A percentile compares a stretch with the other conserved stretches of the same genome.
phyloP scores from a whole-genome alignment of 2,329 filamentous ascomycete species.

The Ophiocordyceps australis region DNA sequence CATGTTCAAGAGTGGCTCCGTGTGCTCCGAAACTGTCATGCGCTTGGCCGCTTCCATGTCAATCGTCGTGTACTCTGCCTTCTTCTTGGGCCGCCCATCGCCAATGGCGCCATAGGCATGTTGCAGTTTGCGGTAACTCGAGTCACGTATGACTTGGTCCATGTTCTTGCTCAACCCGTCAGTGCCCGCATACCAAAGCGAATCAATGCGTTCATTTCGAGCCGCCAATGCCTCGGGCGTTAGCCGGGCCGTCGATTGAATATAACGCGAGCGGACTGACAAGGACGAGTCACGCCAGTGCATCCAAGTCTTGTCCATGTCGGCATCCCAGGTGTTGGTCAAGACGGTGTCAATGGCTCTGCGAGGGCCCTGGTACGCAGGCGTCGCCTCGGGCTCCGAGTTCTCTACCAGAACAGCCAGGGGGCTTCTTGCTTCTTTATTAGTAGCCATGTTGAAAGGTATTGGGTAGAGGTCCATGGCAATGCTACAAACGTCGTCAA shows the following conservation, averaged over 20 bases:
- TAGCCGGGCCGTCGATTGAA: slow-evolving; percentile 1
- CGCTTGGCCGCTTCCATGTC: slow-evolving; percentile 18
- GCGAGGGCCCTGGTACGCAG: neutral
- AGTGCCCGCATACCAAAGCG: slow-evolving; percentile 15
- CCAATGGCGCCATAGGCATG: slow-evolving; percentile 17
- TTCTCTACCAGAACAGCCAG: neutral
- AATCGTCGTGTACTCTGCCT: slow-evolving; percentile 10
- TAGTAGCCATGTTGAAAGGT: neutral
- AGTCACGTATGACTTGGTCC: slow-evolving; percentile 11
- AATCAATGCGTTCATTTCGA: slow-evolving; percentile 12
- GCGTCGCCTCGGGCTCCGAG: slow-evolving; percentile 1
- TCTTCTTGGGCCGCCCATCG: slow-evolving; percentile 13
- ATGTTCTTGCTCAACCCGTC: slow-evolving; percentile 13
- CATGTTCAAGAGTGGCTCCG: slow-evolving; percentile 22
- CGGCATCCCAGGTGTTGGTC: neutral
- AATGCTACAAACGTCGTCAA: slow-evolving; percentile 4
- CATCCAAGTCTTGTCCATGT: neutral
- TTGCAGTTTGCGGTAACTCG: slow-evolving; percentile 9
- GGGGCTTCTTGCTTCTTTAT: neutral
- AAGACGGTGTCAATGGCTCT: too few relatives aligned
- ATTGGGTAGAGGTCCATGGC: neutral
- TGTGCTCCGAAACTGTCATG: slow-evolving; percentile 18
- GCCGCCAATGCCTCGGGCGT: slow-evolving; percentile 1
- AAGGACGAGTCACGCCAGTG: slow-evolving; percentile 1
- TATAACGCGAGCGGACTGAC: too few relatives aligned